Evolutionary conservation across 31 red algal genomes (phyloP).

Genomic region (Endocladia muricata): DNA sequence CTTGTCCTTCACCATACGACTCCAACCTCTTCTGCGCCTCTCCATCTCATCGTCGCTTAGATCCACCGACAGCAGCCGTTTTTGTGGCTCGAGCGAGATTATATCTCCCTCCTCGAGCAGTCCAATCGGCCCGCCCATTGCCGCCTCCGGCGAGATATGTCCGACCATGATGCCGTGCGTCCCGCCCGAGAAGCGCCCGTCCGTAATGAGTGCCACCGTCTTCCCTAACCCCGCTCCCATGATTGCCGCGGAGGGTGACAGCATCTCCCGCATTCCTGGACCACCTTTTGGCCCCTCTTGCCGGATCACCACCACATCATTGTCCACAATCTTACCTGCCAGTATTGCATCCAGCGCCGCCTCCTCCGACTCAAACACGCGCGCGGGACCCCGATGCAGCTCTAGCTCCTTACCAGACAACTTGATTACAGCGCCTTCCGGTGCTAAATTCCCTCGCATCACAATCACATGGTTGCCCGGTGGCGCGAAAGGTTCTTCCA

Average conservation of each 20-base stretch:
- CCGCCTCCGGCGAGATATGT: conserved; percentile 90
- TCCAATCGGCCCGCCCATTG: conserved; percentile 90
- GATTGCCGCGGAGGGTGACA: conserved; percentile 91
- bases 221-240: conserved; percentile 95
- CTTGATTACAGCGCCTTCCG: conserved; percentile 96
- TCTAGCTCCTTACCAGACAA: conserved; percentile 84
- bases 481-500: conserved; percentile 73
- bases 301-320: conserved; percentile 96
- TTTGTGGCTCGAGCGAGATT: conserved; percentile 67
- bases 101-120: conserved; percentile 94
- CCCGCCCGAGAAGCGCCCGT: conserved; percentile 93
- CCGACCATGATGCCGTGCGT: conserved; percentile 99
- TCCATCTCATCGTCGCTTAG: conserved; percentile 75
- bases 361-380: conserved; percentile 96
- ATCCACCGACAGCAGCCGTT: conserved; percentile 62
- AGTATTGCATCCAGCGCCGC: conserved; percentile 92
- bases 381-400: conserved; percentile 74
- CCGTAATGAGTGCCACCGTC: conserved; percentile 91
- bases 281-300: conserved; percentile 92
- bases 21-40: conserved; percentile 54
- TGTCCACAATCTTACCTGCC: conserved; percentile 78
- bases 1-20: conserved; percentile 21
- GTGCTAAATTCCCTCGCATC: conserved; percentile 93
- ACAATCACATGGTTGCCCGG: conserved; percentile 83
- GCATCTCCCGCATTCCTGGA: conserved; percentile 97